Evolutionary conservation across 2,329 filamentous ascomycete species (phyloP).

Genomic region (Microdochium bolleyi): DNA sequence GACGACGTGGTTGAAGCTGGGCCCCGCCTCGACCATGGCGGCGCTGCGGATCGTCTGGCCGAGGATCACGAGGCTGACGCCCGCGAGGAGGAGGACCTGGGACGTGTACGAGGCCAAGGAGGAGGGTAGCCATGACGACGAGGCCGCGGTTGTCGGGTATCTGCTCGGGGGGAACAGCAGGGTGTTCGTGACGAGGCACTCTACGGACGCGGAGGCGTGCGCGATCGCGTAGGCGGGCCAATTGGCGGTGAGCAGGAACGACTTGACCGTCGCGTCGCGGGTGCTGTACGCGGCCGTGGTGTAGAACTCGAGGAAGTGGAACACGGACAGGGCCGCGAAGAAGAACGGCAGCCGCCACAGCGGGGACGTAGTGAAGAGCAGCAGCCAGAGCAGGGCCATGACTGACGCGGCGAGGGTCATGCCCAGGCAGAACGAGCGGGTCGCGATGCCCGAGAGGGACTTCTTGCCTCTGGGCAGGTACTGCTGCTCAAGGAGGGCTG

Average conservation of each 20-base stretch:
- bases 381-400: constrained; percentile 20
- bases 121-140: constrained; percentile 1
- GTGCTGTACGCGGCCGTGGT: constrained; percentile 83
- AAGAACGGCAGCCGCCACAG: constrained; percentile 62
- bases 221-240: constrained; percentile 79
- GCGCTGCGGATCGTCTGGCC: constrained; percentile 72
- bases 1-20: constrained; percentile 86
- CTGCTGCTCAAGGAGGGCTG: constrained; percentile 20
- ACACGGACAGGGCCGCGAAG: constrained; percentile 59
- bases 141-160: neutral
- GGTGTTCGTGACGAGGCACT: constrained; percentile 57
- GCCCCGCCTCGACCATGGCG: constrained; percentile 84
- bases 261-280: constrained; percentile 58
- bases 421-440: constrained; percentile 49
- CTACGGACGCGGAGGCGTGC: constrained; percentile 64
- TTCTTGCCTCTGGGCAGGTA: constrained; percentile 40
- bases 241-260: constrained; percentile 80
- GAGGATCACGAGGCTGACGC: constrained; percentile 53
- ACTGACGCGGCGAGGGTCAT: constrained; percentile 27
- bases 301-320: constrained; percentile 97
- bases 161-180: constrained; percentile 38
- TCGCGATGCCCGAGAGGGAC: constrained; percentile 51
- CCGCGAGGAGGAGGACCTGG: constrained; percentile 39
- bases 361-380: constrained; percentile 31
- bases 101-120: constrained; percentile 37